A percentile compares a stretch with the other conserved stretches of the same genome.
These are phyloP conservation scores for Suillus bovinus DNA, from an alignment of 768 basidiomycete species.

Conservation along the genomic window DNA sequence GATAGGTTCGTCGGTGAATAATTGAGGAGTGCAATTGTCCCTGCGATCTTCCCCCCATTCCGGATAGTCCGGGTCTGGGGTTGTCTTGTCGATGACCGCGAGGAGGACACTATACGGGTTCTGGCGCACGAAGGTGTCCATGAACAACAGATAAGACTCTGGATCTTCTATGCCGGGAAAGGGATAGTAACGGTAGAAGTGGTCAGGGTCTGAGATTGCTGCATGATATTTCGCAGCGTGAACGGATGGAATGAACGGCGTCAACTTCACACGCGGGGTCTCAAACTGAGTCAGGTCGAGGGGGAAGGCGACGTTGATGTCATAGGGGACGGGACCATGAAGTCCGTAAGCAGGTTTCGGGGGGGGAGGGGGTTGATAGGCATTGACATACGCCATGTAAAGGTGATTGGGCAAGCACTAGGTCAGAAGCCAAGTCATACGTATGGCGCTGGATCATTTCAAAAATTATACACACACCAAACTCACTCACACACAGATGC, in stretches of 20 bases:
- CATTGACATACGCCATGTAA: constrained; percentile 5
- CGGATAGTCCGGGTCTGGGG: constrained; percentile 10
- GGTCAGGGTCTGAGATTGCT: constrained; percentile 13
- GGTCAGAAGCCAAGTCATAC: neutral
- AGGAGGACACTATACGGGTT: constrained; percentile 29
- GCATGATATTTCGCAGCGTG: constrained; percentile 35
- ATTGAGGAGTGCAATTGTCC: constrained; percentile 40
- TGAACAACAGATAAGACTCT: constrained; percentile 12
- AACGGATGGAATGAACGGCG: constrained; percentile 39
- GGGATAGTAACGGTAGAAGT: constrained; percentile 15
- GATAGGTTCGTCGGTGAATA: constrained; percentile 28
- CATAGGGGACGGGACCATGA: constrained; percentile 29
- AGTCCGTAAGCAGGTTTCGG: constrained; percentile 3
- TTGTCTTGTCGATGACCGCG: constrained; percentile 35
- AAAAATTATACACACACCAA: too few relatives aligned
- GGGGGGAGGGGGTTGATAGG: constrained; percentile 9
- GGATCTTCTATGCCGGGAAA: constrained; percentile 7
- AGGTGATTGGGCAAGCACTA: neutral
- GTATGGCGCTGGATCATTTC: too few relatives aligned
- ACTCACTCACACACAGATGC: too few relatives aligned
- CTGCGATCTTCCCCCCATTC: constrained; percentile 33
- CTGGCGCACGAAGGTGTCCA: constrained; percentile 18
- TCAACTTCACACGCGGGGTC: constrained; percentile 38
- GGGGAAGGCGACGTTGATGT: constrained; percentile 41
- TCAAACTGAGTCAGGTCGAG: constrained; percentile 33